Percentiles rank a stretch among this genome's conserved stretches.
Conservation (phyloP, 768 basidiomycete genomes). For the Crucibulum laeve region DNA sequence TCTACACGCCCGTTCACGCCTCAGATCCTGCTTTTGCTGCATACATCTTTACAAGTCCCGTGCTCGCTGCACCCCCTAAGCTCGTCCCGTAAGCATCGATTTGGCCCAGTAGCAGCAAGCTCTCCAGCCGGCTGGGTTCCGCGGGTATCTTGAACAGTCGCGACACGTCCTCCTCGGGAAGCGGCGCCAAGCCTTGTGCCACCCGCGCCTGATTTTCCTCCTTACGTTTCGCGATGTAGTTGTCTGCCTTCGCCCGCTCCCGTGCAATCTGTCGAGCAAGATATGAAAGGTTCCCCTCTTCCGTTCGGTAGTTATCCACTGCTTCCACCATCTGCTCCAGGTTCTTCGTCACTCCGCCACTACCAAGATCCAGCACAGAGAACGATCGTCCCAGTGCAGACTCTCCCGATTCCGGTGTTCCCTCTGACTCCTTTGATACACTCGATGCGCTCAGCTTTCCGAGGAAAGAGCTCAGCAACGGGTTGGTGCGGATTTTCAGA, state of each 20-base stretch:
- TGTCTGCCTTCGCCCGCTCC: constrained; percentile 77
- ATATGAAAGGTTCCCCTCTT: constrained; percentile 91
- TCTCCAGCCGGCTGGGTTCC: constrained; percentile 86
- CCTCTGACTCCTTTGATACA: constrained; percentile 31
- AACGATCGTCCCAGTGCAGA: constrained; percentile 57
- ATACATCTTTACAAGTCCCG: constrained; percentile 84
- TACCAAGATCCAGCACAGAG: constrained; percentile 67
- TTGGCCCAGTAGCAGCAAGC: constrained; percentile 81
- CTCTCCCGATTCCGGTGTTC: constrained; percentile 31
- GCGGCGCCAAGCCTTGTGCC: constrained; percentile 78
- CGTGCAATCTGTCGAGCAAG: constrained; percentile 83
- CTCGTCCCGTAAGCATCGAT: constrained; percentile 83
- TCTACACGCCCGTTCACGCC: constrained; percentile 2
- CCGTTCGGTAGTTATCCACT: constrained; percentile 81
- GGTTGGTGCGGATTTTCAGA: constrained; percentile 77
- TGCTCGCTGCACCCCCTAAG: constrained; percentile 58
- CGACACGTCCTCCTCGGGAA: constrained; percentile 84
- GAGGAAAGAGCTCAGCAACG: constrained; percentile 77
- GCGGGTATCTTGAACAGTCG: constrained; percentile 84
- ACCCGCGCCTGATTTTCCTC: constrained; percentile 82
- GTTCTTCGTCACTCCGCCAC: constrained; percentile 65
- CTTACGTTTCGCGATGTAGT: constrained; percentile 76
- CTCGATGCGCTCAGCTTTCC: constrained; percentile 50
- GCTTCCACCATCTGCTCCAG: constrained; percentile 84
- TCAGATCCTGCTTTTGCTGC: constrained; percentile 36